Conservation (phyloP, 2,329 filamentous ascomycete genomes). For the Epichloe gansuensis region DNA sequence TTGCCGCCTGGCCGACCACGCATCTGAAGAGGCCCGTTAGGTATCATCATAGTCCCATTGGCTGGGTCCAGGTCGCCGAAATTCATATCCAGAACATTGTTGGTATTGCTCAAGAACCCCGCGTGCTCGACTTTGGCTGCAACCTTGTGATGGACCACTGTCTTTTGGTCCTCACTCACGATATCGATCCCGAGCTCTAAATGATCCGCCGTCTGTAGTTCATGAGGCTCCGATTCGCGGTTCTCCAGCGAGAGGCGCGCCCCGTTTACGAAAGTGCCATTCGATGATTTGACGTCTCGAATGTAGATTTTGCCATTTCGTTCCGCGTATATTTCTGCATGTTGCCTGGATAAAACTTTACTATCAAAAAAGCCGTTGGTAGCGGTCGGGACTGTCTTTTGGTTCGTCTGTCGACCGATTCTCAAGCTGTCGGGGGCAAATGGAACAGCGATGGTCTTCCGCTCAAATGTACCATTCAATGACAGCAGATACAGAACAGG, state of each 20-base stretch:
- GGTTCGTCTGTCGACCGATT: constrained; percentile 93
- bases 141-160: constrained; percentile 96
- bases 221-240: constrained; percentile 88
- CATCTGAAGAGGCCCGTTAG: constrained; percentile 54
- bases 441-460: constrained; percentile 89
- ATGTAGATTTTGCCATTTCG: constrained; percentile 84
- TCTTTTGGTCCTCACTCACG: constrained; percentile 96
- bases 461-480: constrained; percentile 91
- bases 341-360: constrained; percentile 89
- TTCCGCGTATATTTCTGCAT: constrained; percentile 91
- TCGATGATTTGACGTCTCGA: constrained; percentile 94
- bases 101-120: constrained; percentile 62
- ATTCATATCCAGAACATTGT: constrained; percentile 73
- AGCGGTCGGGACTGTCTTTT: constrained; percentile 83
- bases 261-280: constrained; percentile 96
- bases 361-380: constrained; percentile 95
- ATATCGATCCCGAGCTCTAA: constrained; percentile 96
- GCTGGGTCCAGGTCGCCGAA: constrained; percentile 84
- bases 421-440: constrained; percentile 87
- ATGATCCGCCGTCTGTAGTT: constrained; percentile 81
- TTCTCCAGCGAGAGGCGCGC: constrained; percentile 84
- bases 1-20: constrained; percentile 59
- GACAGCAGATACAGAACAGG: constrained; percentile 78
- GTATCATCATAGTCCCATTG: constrained; percentile 59
- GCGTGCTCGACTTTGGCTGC: constrained; percentile 94